A percentile compares a stretch with the other conserved stretches of the same genome.
These are phyloP conservation scores for Ogataea trehalophila DNA, from an alignment of 805 yeast species.

Conservation along the genomic window DNA sequence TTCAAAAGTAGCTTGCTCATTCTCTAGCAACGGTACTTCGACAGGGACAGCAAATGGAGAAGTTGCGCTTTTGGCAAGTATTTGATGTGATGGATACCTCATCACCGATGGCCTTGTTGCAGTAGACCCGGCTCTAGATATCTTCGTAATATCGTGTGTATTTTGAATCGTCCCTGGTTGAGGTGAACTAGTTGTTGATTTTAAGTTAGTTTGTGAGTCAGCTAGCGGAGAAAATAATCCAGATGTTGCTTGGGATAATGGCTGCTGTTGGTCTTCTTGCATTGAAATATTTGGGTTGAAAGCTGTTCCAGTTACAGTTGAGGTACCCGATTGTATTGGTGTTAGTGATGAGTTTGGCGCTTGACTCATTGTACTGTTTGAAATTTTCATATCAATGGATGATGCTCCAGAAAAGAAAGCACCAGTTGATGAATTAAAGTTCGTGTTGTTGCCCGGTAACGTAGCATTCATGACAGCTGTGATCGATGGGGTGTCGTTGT, in stretches of 20 bases:
- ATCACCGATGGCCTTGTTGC: constrained; percentile 13
- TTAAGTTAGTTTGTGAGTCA: constrained; percentile 8
- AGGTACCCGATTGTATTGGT: not conserved
- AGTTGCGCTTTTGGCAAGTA: not conserved
- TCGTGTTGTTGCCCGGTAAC: not conserved
- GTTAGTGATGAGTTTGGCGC: not conserved
- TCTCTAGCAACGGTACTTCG: constrained; percentile 37
- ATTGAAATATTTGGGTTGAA: not conserved
- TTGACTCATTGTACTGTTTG: not conserved
- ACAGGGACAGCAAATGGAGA: constrained; percentile 36
- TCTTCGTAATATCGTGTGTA: not conserved
- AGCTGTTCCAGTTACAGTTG: not conserved
- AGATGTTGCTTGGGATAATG: not conserved
- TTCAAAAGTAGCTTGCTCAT: constrained; percentile 41
- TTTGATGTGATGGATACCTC: constrained; percentile 16
- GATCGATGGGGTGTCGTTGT: constrained; percentile 6
- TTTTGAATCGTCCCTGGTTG: constrained; percentile 5
- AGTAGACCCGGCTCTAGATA: not conserved
- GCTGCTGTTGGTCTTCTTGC: not conserved
- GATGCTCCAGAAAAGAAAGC: not conserved
- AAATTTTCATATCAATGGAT: not conserved
- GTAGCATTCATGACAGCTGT: constrained; percentile 11
- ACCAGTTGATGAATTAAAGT: not conserved
- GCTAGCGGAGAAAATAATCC: constrained; percentile 7
- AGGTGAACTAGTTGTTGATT: not conserved